Evolutionary conservation across 1,139 yeast genomes (phyloP).

Genomic region (Hansenula sp.): DNA sequence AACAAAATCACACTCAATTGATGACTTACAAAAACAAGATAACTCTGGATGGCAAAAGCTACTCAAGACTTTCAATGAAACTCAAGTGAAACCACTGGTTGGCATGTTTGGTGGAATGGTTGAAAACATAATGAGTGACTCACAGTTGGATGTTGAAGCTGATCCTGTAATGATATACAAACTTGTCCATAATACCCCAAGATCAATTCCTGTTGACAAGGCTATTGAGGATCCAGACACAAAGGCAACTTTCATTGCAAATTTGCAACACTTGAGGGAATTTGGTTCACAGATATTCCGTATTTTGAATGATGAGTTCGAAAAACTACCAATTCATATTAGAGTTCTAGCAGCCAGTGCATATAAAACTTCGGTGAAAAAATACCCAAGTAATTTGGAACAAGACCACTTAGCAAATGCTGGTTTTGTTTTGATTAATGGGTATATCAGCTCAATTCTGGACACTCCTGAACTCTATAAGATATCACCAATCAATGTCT

Average conservation of each 20-base stretch:
- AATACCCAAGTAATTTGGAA: conserved; percentile 49
- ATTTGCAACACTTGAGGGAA: conserved; percentile 74
- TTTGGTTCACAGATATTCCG: conserved; percentile 54
- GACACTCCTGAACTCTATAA: conserved; percentile 69
- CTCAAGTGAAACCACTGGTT: conserved; percentile 54
- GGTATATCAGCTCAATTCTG: conserved; percentile 62
- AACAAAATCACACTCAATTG: conserved; percentile 14
- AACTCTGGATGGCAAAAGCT: conserved; percentile 39
- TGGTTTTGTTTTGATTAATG: conserved; percentile 62
- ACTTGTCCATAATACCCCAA: conserved; percentile 37
- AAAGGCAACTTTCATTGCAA: conserved; percentile 61
- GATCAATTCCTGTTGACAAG: conserved; percentile 48
- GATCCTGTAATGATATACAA: conserved; percentile 69
- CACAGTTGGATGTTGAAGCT: conserved; percentile 68
- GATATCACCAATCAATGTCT: conserved; percentile 29
- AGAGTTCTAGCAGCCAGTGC: conserved; percentile 38
- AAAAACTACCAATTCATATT: conserved; percentile 59
- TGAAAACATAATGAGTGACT: conserved; percentile 35
- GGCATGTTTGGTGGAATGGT: conserved; percentile 47
- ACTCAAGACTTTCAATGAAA: conserved; percentile 53
- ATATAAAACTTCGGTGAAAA: conserved; percentile 30
- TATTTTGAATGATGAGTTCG: conserved; percentile 38
- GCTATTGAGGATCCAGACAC: conserved; percentile 81
- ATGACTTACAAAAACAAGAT: conserved; percentile 16
- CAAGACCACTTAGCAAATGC: conserved; percentile 56